These are phyloP conservation scores for Paulownia fortunei DNA, from an alignment of 257 asterid genomes.

Conservation along the genomic window DNA sequence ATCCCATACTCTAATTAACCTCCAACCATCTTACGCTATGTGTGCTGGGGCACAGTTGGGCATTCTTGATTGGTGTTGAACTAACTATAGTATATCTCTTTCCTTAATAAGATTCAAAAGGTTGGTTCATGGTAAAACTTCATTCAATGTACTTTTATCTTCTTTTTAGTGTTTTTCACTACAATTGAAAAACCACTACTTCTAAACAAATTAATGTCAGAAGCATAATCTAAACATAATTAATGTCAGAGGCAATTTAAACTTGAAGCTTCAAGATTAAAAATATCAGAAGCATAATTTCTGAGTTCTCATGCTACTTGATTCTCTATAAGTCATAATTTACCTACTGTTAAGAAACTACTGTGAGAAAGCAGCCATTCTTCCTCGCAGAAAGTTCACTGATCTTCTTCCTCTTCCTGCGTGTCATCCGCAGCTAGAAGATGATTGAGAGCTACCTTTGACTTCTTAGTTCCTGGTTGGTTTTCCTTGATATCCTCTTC, in stretches of 20 bases:
- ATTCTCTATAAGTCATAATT: neutral
- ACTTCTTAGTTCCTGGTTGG: slow-evolving; percentile 54
- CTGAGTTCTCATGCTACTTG: neutral
- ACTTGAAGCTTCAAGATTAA: neutral
- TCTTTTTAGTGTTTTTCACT: too few relatives aligned
- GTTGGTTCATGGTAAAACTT: too few relatives aligned
- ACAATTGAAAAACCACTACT: too few relatives aligned
- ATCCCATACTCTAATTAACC: too few relatives aligned
- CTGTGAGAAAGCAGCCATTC: neutral
- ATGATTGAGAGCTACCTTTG: slow-evolving; percentile 77
- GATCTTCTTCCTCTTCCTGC: slow-evolving; percentile 51
- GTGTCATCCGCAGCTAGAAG: slow-evolving; percentile 80
- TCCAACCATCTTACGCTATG: too few relatives aligned
- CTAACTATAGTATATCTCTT: too few relatives aligned
- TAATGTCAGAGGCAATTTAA: neutral
- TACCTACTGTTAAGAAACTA: slow-evolving; percentile 5
- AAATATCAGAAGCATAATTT: neutral
- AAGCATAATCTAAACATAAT: too few relatives aligned
- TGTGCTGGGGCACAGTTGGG: too few relatives aligned
- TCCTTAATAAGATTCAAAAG: too few relatives aligned
- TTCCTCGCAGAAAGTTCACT: slow-evolving; percentile 33
- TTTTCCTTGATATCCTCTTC: slow-evolving; percentile 42
- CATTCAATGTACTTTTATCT: too few relatives aligned
- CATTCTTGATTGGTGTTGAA: too few relatives aligned
- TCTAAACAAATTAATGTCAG: too few relatives aligned